These are phyloP conservation scores for Loxodes magnus DNA, from an alignment of 73 alveolate species.

Conservation along the genomic window DNA sequence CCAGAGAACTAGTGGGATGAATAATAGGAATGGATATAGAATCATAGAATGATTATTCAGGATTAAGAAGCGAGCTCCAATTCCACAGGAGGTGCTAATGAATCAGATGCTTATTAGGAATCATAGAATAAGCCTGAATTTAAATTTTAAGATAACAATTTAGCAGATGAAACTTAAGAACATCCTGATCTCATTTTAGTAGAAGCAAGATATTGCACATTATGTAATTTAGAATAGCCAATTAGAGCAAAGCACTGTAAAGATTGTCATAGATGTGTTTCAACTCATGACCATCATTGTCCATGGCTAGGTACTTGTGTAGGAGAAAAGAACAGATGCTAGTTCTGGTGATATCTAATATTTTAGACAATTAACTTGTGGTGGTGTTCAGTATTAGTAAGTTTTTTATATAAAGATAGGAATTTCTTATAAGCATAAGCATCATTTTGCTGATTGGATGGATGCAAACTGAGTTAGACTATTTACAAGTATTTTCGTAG, in stretches of 20 bases:
- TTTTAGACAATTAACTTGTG: background rate
- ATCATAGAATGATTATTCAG: too few relatives aligned
- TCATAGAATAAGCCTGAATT: too few relatives aligned
- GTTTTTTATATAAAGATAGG: background rate
- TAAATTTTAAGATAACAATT: too few relatives aligned
- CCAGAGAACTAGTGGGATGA: too few relatives aligned
- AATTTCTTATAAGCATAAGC: background rate
- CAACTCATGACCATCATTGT: constrained; percentile 80
- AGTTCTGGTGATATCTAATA: constrained; percentile 3
- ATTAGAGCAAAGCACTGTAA: constrained; percentile 71
- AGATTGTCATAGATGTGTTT: constrained; percentile 59
- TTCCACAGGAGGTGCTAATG: too few relatives aligned
- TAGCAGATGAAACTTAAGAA: too few relatives aligned
- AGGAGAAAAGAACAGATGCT: constrained; percentile 60
- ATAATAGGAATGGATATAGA: too few relatives aligned
- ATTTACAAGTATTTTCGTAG: background rate
- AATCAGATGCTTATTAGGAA: too few relatives aligned
- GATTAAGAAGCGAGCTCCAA: too few relatives aligned
- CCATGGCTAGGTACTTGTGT: constrained; percentile 72
- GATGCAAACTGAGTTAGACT: background rate
- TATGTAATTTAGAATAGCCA: constrained; percentile 60
- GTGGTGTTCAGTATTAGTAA: background rate
- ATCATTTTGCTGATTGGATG: background rate
- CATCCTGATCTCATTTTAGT: background rate
- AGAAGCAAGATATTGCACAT: constrained; percentile 49